Evolutionary conservation across 2,329 filamentous ascomycete genomes (phyloP).

Genomic region (Ramularia collo-cygni): DNA sequence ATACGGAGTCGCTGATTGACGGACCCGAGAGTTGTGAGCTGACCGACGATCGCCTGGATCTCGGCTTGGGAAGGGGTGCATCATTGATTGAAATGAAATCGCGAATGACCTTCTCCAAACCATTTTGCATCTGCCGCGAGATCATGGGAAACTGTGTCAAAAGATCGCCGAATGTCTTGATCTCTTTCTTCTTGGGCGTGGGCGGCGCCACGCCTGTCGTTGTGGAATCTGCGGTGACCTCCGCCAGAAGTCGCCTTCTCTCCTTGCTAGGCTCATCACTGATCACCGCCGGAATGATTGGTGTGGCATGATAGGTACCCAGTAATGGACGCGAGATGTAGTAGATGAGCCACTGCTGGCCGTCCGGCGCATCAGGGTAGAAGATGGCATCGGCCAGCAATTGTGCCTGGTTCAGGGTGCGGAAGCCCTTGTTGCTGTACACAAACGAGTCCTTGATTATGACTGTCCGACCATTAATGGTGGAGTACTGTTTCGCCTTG

Average conservation of each 20-base stretch:
- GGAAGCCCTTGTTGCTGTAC: conserved; percentile 99
- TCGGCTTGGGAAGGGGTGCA: conserved; percentile 60
- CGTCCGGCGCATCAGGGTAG: conserved; percentile 82
- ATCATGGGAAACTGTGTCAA: conserved; percentile 92
- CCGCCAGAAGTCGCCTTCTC: conserved; percentile 25
- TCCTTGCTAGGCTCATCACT: conserved; percentile 29
- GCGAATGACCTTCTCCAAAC: conserved; percentile 79
- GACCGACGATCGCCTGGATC: conserved; percentile 29
- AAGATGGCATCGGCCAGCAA: conserved; percentile 77
- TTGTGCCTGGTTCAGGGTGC: conserved; percentile 80
- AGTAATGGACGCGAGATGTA: conserved; percentile 87
- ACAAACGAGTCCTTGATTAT: conserved; percentile 89
- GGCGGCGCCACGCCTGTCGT: conserved; percentile 28
- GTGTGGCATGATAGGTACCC: conserved; percentile 71
- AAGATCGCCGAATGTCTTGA: conserved; percentile 83
- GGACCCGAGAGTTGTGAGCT: conserved; percentile 30
- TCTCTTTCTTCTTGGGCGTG: conserved; percentile 72
- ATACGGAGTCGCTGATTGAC: conserved; percentile 29
- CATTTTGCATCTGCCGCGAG: conserved; percentile 88
- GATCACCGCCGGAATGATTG: conserved; percentile 58
- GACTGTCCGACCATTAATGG: conserved; percentile 84
- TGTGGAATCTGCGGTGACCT: conserved; percentile 20
- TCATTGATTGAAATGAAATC: conserved; percentile 84
- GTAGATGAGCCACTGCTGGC: conserved; percentile 92
- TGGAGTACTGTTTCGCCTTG: conserved; percentile 91